Evolutionary conservation across 2,329 filamentous ascomycete species (phyloP).

Genomic region (Didymella keratinophila): DNA sequence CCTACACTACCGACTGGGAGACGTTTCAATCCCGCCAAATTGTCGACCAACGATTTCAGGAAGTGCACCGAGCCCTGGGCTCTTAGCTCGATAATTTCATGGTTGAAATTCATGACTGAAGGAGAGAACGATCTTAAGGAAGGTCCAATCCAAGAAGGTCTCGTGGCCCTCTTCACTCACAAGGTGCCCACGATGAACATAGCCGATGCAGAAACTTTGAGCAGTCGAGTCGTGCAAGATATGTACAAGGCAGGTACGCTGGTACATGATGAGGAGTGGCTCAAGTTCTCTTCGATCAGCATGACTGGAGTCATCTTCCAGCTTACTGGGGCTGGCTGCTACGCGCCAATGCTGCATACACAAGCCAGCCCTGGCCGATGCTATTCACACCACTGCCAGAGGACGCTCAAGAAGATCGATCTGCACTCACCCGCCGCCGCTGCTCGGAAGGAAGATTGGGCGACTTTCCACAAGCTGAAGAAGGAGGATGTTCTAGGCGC

Average conservation of each 20-base stretch:
- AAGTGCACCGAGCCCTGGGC: slow-evolving; percentile 93
- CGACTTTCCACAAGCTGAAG: slow-evolving; percentile 83
- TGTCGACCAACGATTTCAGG: slow-evolving; percentile 81
- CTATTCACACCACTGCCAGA: slow-evolving; percentile 92
- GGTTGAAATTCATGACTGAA: slow-evolving; percentile 89
- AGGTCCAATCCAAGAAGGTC: slow-evolving; percentile 83
- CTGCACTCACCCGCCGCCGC: slow-evolving; percentile 75
- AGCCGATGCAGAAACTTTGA: slow-evolving; percentile 90
- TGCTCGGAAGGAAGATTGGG: slow-evolving; percentile 80
- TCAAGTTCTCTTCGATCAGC: slow-evolving; percentile 82
- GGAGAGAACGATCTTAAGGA: slow-evolving; percentile 88
- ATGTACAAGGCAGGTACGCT: slow-evolving; percentile 83
- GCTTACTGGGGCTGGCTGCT: slow-evolving; percentile 89
- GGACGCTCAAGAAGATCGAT: slow-evolving; percentile 94
- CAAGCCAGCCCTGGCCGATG: slow-evolving; percentile 76
- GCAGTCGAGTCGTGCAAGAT: slow-evolving; percentile 75
- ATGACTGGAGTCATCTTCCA: slow-evolving; percentile 94
- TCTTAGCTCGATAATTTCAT: slow-evolving; percentile 82
- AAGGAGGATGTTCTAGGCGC: slow-evolving; percentile 76
- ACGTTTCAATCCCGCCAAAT: slow-evolving; percentile 84
- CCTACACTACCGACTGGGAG: slow-evolving; percentile 82
- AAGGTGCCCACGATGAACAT: slow-evolving; percentile 99
- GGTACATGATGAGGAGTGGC: slow-evolving; percentile 93
- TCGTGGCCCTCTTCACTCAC: slow-evolving; percentile 87
- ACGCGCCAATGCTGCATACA: slow-evolving; percentile 81